Evolutionary conservation across 176 grass and related monocot genomes (phyloP), one percentile per base, ranked within the genome.

Genomic region (Chloris gayana): DNA sequence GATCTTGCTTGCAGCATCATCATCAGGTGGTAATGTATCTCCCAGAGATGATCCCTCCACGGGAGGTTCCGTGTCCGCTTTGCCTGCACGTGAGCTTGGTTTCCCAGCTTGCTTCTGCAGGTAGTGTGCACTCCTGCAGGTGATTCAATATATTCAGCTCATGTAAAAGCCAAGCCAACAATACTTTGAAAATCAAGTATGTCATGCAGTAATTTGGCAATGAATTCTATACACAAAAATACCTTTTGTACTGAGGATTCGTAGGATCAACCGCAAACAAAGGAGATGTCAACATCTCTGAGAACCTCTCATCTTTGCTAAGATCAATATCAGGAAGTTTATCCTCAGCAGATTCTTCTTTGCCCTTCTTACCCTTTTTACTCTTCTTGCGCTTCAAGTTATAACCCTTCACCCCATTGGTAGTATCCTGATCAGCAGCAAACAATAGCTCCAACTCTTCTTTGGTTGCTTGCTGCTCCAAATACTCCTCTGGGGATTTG

Each of bases 211-310:
- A 83, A 47, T 15, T 26, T 19, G 13, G 54, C 27, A 45, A 60
- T 14, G 3, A 4, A 42, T 41, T 56, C 11, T 9, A 38, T 64
- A 29, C 26, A 60, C 22, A 1, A 67, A 19, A 14, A 14, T 94
- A 94, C 94, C 94, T 97, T 79, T 94, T 97, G 76, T 89, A 94
- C 58, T 91, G 89, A 65, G 94, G 89, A 92, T 97, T 80, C 14
- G 95, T 98, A 62, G 92, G 95, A 78, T 98, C 95, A 87, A 98
- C 11, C 0, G 89, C 88, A 18, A 77, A 94, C n/a, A 86, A 76
- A 83, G 88, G 85, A 72, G 95, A 98, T 0, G 59, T 85, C 32
- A 90, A 81, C 71, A 98, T 88, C 34, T 42, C 54, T 54, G 82
- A 74, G 83, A 98, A 98, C 74, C 95, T 91, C 18, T 85, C 83